Evolutionary conservation across 257 asterid species (phyloP), one percentile per base, ranked within the genome.

Genomic region (Gardenia jasminoides): DNA sequence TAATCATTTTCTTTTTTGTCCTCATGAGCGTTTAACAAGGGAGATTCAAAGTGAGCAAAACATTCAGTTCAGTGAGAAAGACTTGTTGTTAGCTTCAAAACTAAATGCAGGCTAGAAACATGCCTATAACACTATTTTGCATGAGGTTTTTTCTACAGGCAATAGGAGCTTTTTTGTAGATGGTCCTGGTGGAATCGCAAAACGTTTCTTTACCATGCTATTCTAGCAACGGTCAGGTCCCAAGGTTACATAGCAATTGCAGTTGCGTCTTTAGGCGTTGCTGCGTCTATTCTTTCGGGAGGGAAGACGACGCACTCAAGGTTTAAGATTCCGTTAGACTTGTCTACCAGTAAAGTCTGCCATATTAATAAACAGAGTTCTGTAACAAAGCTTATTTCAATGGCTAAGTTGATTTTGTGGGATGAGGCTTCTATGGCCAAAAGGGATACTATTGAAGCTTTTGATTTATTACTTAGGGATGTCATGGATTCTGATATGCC

Each of bases 351-450:
- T 15, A 31, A 67, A 24, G 16, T 0, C 3, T 54, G 54, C 1
- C 46, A 47, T 0, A 36, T 75, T 15, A 59, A 80, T 2, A 80
- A 66, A 28, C 76, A 67, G 36, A 50, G 47, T 66, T n/a, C 43
- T 1, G 15, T 41, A 0, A 36, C 83, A 16, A 2, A 0, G 0
- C 9, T 79, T 0, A 1, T 72, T 0, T 28, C 39, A 9, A 26
- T 5, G 10, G 41, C 75, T 0, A 61, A 50, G 8, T 0, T 65
- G 16, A 73, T 65, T 22, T 12, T 79, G 7, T 78, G 80, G 73
- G 74, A 81, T 13, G 74, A 76, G 22, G 71, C 48, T 0, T 31
- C 76, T 2, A 67, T 81, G 78, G 80, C 77, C 6, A 20, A 81
- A 26, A 20, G 41, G 5, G 22, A 15, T 0, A n/a, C 67, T 0